Conservation (phyloP, 805 yeast genomes). For the Candida argentea region DNA sequence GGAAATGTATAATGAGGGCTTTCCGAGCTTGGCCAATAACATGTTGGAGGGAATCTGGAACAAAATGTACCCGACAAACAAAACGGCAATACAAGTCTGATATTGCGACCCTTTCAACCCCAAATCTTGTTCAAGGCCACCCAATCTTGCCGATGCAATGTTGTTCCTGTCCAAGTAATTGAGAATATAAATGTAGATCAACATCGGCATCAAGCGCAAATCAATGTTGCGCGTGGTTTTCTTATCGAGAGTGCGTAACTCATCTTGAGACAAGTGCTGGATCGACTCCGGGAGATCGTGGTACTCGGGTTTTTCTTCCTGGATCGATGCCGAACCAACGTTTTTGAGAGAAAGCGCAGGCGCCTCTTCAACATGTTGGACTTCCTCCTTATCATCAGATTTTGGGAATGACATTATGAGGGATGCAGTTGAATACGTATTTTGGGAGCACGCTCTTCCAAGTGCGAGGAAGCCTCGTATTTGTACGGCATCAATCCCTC, state of each 20-base stretch:
- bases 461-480: too few species aligned
- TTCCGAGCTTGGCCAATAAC: conserved; percentile 35
- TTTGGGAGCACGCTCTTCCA: neutral
- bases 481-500: too few species aligned
- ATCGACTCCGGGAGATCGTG: conserved; percentile 21
- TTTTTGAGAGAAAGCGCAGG: conserved; percentile 1
- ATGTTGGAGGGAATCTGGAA: conserved; percentile 42
- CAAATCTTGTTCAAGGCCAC: conserved; percentile 37
- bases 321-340: neutral
- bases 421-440: neutral
- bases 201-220: conserved; percentile 38
- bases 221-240: conserved; percentile 40
- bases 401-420: conserved; percentile 1
- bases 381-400: neutral
- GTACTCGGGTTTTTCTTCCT: conserved; percentile 4
- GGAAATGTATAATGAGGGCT: conserved; percentile 42
- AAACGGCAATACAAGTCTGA: conserved; percentile 42
- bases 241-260: conserved; percentile 31
- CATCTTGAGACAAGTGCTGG: conserved; percentile 24
- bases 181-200: conserved; percentile 40
- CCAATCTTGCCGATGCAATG: conserved; percentile 45
- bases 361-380: conserved; percentile 2
- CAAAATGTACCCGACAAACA: conserved; percentile 39
- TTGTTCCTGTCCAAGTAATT: conserved; percentile 44
- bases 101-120: conserved; percentile 32